A percentile compares a stretch with the other conserved stretches of the same genome.
These are phyloP conservation scores for Hordeum vulgare DNA, from an alignment of 176 grass and related monocot genomes.

Conservation along the genomic window DNA sequence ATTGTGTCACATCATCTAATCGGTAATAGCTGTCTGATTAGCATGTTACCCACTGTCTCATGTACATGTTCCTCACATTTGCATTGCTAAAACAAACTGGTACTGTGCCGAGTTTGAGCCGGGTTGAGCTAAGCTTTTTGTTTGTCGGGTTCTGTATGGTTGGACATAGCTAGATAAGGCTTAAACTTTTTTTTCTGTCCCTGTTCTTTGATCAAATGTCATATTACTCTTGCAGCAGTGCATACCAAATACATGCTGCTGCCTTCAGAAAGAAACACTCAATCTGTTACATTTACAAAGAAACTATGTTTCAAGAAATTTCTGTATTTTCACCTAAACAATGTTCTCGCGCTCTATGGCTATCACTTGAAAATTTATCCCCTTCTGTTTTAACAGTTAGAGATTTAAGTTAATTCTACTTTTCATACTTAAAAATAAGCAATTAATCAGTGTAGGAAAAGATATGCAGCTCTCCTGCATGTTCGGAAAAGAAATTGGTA, in stretches of 20 bases:
- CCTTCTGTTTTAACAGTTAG: not conserved
- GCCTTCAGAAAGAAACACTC: not conserved
- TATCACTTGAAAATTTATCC: not conserved
- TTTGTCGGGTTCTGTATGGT: not conserved
- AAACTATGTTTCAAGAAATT: not conserved
- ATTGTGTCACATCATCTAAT: not conserved
- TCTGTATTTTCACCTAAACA: not conserved
- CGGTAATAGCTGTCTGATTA: not conserved
- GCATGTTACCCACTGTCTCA: not conserved
- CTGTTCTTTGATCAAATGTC: not conserved
- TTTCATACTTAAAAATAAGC: not conserved
- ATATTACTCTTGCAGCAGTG: not conserved
- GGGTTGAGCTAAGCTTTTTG: not conserved
- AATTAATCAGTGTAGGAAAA: not conserved
- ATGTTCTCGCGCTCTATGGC: not conserved
- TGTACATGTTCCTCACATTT: not conserved
- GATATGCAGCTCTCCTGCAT: no score
- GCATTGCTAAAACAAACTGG: not conserved
- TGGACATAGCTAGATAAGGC: not conserved
- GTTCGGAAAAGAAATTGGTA: not conserved
- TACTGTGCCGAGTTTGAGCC: not conserved
- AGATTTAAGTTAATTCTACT: not conserved
- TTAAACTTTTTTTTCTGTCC: not conserved
- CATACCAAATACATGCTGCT: not conserved
- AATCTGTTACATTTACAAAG: not conserved